Evolutionary conservation across 345 rosid species (phyloP).

Genomic region (Euphorbia pulcherrima): DNA sequence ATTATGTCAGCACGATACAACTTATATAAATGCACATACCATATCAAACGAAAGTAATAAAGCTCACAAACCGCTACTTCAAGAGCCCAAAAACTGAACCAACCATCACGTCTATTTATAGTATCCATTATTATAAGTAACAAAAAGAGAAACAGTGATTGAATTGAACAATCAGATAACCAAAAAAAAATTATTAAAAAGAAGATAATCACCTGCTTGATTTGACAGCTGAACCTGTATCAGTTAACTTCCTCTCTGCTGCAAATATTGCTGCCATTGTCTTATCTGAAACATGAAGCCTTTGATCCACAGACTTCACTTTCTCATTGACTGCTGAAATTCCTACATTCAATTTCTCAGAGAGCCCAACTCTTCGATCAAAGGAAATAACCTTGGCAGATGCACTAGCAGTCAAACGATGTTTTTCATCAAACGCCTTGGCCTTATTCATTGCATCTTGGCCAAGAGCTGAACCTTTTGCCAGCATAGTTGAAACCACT

Average conservation of each 20-base stretch:
- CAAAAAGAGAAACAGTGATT: neutral
- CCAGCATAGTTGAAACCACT: slow-evolving; percentile 70
- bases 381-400: slow-evolving; percentile 82
- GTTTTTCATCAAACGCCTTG: slow-evolving; percentile 88
- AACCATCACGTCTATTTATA: no score
- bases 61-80: no score
- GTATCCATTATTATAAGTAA: no score
- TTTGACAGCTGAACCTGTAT: slow-evolving; percentile 94
- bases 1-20: no score
- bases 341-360: slow-evolving; percentile 77
- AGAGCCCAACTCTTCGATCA: slow-evolving; percentile 74
- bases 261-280: slow-evolving; percentile 98
- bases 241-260: slow-evolving; percentile 83
- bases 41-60: no score
- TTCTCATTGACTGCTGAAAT: slow-evolving; percentile 89
- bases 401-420: slow-evolving; percentile 75
- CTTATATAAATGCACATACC: no score
- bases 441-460: slow-evolving; percentile 96
- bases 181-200: slow-evolving; percentile 3
- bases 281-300: slow-evolving; percentile 88
- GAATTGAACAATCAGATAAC: neutral
- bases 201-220: slow-evolving; percentile 69
- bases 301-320: slow-evolving; percentile 91
- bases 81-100: no score
- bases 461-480: slow-evolving; percentile 78